phyloP scores from a whole-genome alignment of 1,284 basidiomycete genomes.

The Neonothopanus nambi region DNA sequence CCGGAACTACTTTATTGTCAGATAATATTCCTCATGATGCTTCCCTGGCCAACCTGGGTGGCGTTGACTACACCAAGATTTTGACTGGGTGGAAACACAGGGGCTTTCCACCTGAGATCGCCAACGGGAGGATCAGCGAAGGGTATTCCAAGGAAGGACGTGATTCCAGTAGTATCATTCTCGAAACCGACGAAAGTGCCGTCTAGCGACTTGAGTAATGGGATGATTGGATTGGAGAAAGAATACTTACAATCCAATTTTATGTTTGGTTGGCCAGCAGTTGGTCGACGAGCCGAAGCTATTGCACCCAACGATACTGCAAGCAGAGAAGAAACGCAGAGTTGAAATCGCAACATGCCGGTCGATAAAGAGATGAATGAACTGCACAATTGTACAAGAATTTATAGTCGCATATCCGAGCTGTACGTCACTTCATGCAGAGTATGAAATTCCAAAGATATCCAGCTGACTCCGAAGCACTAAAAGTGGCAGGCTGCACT shows the following conservation, averaged over 20 bases:
- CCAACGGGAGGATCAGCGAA: slow-evolving; percentile 41
- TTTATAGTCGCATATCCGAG: too few species aligned
- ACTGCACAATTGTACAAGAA: too few species aligned
- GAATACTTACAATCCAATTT: slow-evolving; percentile 12
- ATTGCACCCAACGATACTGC: too few species aligned
- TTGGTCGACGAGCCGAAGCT: not conserved
- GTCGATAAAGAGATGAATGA: too few species aligned
- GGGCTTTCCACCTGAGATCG: slow-evolving; percentile 37
- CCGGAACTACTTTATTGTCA: slow-evolving; percentile 28
- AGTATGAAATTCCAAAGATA: too few species aligned
- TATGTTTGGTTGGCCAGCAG: not conserved
- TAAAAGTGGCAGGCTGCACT: too few species aligned
- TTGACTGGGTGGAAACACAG: slow-evolving; percentile 36
- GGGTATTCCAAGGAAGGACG: slow-evolving; percentile 36
- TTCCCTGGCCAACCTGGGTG: slow-evolving; percentile 28
- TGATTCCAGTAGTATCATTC: slow-evolving; percentile 30
- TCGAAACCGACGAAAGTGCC: slow-evolving; percentile 36
- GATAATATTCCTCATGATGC: not conserved
- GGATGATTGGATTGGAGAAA: not conserved
- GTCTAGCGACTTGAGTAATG: slow-evolving; percentile 27
- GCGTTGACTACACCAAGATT: slow-evolving; percentile 37
- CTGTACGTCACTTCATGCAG: too few species aligned
- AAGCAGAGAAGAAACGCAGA: too few species aligned
- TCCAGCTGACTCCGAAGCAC: too few species aligned
- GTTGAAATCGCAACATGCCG: too few species aligned